Conservation (phyloP, 768 basidiomycete species). For the Dentipellis sp. region DNA sequence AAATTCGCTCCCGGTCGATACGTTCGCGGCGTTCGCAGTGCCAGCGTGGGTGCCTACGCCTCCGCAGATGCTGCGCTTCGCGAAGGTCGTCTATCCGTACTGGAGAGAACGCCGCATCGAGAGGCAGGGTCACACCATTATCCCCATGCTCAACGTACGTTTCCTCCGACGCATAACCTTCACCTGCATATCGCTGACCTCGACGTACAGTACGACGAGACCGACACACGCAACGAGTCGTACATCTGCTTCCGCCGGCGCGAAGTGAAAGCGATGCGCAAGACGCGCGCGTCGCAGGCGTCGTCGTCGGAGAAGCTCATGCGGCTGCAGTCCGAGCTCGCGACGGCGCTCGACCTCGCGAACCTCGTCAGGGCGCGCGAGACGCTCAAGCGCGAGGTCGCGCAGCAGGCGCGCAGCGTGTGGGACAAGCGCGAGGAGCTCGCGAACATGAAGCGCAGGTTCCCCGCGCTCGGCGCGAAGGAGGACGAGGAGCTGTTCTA, state of each 20-base stretch:
- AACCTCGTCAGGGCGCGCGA: conserved; percentile 64
- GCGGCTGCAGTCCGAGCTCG: conserved; percentile 71
- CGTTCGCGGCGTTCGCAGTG: conserved; percentile 59
- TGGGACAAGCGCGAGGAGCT: conserved; percentile 76
- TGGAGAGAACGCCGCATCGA: conserved; percentile 84
- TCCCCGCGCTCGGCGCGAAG: conserved; percentile 46
- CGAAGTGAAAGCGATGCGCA: conserved; percentile 88
- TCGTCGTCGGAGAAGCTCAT: conserved; percentile 84
- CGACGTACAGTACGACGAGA: conserved; percentile 65
- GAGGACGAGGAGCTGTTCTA: conserved; percentile 61
- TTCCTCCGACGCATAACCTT: background rate
- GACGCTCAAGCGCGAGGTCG: conserved; percentile 58
- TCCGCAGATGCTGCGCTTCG: conserved; percentile 53
- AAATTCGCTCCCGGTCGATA: conserved; percentile 42
- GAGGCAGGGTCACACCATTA: conserved; percentile 75
- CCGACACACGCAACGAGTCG: conserved; percentile 82
- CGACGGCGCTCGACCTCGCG: conserved; percentile 65
- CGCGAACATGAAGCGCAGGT: conserved; percentile 73
- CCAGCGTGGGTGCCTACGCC: conserved; percentile 66
- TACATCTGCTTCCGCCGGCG: conserved; percentile 96
- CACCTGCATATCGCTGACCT: background rate
- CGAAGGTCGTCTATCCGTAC: conserved; percentile 72
- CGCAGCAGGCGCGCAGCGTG: conserved; percentile 47
- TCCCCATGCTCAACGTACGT: conserved; percentile 80
- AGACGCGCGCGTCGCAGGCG: conserved; percentile 87